A percentile compares a stretch with the other conserved stretches of the same genome.
These are phyloP conservation scores for Colletotrichum sp. DNA, from an alignment of 2,329 filamentous ascomycete species.

Conservation along the genomic window DNA sequence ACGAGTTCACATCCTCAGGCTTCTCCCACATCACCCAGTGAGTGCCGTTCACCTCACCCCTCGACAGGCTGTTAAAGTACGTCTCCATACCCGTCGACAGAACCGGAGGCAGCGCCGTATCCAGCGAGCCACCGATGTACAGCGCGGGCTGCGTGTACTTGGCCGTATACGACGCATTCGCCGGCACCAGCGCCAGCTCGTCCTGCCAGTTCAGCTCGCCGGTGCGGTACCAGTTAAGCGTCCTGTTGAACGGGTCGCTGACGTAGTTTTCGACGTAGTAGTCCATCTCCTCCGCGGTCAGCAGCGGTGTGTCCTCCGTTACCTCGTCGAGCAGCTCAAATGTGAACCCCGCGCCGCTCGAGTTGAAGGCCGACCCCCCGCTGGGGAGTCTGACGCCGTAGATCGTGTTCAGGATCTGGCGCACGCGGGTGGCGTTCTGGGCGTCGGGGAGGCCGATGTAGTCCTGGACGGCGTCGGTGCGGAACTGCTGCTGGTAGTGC, in stretches of 20 bases:
- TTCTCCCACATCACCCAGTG: conserved; percentile 82
- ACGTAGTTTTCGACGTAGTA: conserved; percentile 78
- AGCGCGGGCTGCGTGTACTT: conserved; percentile 65
- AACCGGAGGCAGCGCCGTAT: conserved; percentile 69
- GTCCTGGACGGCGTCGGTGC: conserved; percentile 56
- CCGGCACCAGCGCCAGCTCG: conserved; percentile 57
- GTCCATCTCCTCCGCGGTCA: conserved; percentile 75
- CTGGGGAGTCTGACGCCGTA: conserved; percentile 67
- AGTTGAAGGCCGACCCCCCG: conserved; percentile 59
- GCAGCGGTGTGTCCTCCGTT: conserved; percentile 58
- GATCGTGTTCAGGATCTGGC: conserved; percentile 68
- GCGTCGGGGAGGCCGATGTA: conserved; percentile 42
- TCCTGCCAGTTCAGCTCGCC: conserved; percentile 77
- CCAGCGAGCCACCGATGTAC: conserved; percentile 71
- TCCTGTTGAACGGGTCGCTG: conserved; percentile 75
- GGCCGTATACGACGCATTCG: conserved; percentile 53
- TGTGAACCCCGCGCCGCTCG: conserved; percentile 58
- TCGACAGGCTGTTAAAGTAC: conserved; percentile 64
- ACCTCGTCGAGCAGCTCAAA: conserved; percentile 58
- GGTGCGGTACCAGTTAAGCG: conserved; percentile 88
- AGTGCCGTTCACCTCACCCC: conserved; percentile 62
- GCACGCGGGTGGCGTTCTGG: conserved; percentile 59
- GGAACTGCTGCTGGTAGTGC: conserved; percentile 77
- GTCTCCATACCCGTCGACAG: conserved; percentile 73
- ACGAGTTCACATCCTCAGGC: conserved; percentile 65